Evolutionary conservation across 1,139 yeast genomes (phyloP).

Genomic region (Scheffersomyces lignicola): DNA sequence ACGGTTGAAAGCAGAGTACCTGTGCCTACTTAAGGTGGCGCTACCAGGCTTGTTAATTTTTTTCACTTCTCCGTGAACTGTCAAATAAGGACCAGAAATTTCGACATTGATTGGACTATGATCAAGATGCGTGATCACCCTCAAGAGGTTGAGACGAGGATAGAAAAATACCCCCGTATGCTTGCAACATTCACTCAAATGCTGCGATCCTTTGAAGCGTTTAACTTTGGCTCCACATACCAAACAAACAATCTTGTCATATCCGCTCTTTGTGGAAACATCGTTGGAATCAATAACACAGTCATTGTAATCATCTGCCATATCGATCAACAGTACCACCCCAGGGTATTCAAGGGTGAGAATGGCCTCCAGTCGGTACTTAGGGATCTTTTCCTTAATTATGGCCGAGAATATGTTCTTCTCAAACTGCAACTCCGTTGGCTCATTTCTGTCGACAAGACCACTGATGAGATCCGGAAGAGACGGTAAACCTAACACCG

Average conservation of each 20-base stretch:
- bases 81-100: slow-evolving; percentile 66
- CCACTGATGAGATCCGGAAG: slow-evolving; percentile 18
- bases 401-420: slow-evolving; percentile 24
- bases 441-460: slow-evolving; percentile 9
- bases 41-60: slow-evolving; percentile 50
- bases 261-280: slow-evolving; percentile 16
- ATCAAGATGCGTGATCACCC: slow-evolving; percentile 35
- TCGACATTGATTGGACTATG: slow-evolving; percentile 27
- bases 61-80: slow-evolving; percentile 72
- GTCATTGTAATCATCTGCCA: slow-evolving; percentile 36
- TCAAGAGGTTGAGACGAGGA: slow-evolving; percentile 40
- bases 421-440: slow-evolving; percentile 20
- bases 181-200: slow-evolving; percentile 24
- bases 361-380: slow-evolving; percentile 22
- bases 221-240: slow-evolving; percentile 28
- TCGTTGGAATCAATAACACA: slow-evolving; percentile 27
- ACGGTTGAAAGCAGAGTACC: slow-evolving; percentile 57
- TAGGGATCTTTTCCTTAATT: slow-evolving; percentile 27
- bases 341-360: slow-evolving; percentile 39
- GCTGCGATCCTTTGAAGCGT: slow-evolving; percentile 17
- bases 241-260: slow-evolving; percentile 34
- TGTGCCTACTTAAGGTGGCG: slow-evolving; percentile 50
- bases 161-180: slow-evolving; percentile 44
- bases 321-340: slow-evolving; percentile 35
- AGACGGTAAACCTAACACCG: slow-evolving; percentile 21